Percentiles rank a stretch among this genome's conserved stretches.
These are phyloP conservation scores for Setaria italica DNA, from an alignment of 202 grass and related monocot species.

Conservation along the genomic window DNA sequence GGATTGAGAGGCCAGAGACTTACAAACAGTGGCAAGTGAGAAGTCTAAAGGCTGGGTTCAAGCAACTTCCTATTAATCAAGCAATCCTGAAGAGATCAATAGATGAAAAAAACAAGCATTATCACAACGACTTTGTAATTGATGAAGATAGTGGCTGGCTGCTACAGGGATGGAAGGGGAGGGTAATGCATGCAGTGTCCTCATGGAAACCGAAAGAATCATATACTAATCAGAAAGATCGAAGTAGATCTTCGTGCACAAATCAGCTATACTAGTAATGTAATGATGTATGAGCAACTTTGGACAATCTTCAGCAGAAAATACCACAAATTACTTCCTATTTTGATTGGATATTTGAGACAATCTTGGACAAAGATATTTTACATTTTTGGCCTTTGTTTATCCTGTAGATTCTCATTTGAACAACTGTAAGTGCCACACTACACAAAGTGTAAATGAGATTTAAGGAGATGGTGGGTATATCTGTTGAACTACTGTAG, in stretches of 20 bases:
- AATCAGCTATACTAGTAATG: not conserved
- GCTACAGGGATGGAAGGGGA: slow-evolving; percentile 67
- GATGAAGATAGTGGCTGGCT: slow-evolving; percentile 53
- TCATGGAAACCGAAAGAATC: slow-evolving; percentile 52
- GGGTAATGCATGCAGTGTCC: slow-evolving; percentile 50
- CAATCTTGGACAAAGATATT: not conserved
- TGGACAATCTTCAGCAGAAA: slow-evolving; percentile 9
- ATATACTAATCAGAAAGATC: slow-evolving; percentile 23
- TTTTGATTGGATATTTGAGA: slow-evolving; percentile 16
- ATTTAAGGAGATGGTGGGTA: not conserved
- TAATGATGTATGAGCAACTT: not conserved
- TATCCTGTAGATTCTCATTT: not conserved
- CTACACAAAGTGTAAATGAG: not conserved
- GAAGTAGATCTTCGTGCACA: not conserved
- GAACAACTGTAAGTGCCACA: not conserved
- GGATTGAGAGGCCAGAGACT: slow-evolving; percentile 53
- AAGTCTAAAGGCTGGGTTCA: slow-evolving; percentile 48
- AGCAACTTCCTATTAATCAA: slow-evolving; percentile 46
- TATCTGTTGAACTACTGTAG: not conserved
- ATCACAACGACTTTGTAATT: slow-evolving; percentile 57
- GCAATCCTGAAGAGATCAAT: slow-evolving; percentile 45
- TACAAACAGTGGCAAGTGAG: slow-evolving; percentile 65
- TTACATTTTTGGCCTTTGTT: not conserved
- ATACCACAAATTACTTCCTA: not conserved
- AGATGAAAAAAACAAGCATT: slow-evolving; percentile 14